A percentile compares a stretch with the other conserved stretches of the same genome.
Conservation (phyloP, 495 filamentous ascomycete genomes). For the Neurospora sp. region DNA sequence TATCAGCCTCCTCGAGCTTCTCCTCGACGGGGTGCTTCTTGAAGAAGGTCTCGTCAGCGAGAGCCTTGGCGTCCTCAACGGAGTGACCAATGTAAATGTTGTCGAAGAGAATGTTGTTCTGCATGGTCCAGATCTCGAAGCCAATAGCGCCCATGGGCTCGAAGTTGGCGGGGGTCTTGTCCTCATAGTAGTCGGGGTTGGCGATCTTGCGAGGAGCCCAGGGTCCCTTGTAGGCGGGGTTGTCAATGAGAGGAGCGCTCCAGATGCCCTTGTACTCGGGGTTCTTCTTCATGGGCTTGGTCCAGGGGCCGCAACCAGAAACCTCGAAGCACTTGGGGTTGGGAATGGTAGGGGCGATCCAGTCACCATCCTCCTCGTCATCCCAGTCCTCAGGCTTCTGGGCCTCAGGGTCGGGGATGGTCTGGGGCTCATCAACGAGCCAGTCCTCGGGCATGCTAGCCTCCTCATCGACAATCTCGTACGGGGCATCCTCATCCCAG, state of each 20-base stretch:
- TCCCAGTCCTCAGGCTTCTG: slow-evolving; percentile 99
- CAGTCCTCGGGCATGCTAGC: slow-evolving; percentile 90
- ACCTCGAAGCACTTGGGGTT: slow-evolving; percentile 94
- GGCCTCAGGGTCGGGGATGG: slow-evolving; percentile 88
- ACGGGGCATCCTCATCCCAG: slow-evolving; percentile 98
- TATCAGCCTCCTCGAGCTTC: slow-evolving; percentile 68
- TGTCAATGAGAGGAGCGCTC: slow-evolving; percentile 88
- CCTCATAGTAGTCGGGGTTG: slow-evolving; percentile 96
- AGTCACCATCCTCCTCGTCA: slow-evolving; percentile 99
- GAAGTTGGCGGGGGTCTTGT: slow-evolving; percentile 92
- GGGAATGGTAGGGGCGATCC: slow-evolving; percentile 82
- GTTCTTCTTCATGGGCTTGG: slow-evolving; percentile 88
- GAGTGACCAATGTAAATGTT: slow-evolving; percentile 99
- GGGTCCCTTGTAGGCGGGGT: slow-evolving; percentile 94
- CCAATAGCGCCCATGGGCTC: slow-evolving; percentile 98
- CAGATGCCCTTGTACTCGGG: slow-evolving; percentile 99
- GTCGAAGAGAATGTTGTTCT: slow-evolving; percentile 96
- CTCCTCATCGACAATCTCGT: slow-evolving; percentile 87
- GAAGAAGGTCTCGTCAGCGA: slow-evolving; percentile 87
- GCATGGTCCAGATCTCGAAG: slow-evolving; percentile 99
- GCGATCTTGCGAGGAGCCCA: slow-evolving; percentile 94
- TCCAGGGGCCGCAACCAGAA: slow-evolving; percentile 93
- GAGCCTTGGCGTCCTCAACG: slow-evolving; percentile 78
- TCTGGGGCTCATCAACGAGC: slow-evolving; percentile 83
- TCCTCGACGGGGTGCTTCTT: slow-evolving; percentile 82